These are phyloP conservation scores for Lachancea lanzarotensis DNA, from an alignment of 805 yeast species.

Conservation along the genomic window DNA sequence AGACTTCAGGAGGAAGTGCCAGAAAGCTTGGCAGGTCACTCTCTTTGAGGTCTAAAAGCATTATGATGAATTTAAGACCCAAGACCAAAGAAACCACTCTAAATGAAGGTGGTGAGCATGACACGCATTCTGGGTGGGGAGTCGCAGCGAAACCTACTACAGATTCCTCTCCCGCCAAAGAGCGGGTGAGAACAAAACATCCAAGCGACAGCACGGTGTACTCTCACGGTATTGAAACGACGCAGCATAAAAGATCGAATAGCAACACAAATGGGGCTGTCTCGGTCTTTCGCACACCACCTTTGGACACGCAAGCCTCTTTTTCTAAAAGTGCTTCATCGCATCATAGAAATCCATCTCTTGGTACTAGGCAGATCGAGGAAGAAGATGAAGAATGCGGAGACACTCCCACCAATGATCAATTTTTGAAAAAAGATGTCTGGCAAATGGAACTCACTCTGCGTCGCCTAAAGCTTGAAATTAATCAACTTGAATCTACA, in stretches of 20 bases:
- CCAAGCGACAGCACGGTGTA: conserved; percentile 27
- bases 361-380: conserved; percentile 2
- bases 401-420: conserved; percentile 9
- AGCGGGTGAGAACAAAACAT: conserved; percentile 16
- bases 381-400: conserved; percentile 7
- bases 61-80: conserved; percentile 22
- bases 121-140: conserved; percentile 34
- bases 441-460: conserved; percentile 32
- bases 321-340: not conserved
- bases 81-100: conserved; percentile 10
- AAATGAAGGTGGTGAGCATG: conserved; percentile 9
- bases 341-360: conserved; percentile 2
- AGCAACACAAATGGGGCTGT: conserved; percentile 16
- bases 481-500: conserved; percentile 37
- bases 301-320: conserved; percentile 12
- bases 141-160: conserved; percentile 14
- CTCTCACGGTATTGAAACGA: not conserved
- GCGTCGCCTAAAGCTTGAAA: conserved; percentile 37
- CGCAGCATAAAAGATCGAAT: conserved; percentile 12
- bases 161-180: conserved; percentile 4
- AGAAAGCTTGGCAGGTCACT: conserved; percentile 29
- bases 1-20: conserved; percentile 11
- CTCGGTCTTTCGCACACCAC: conserved; percentile 23
- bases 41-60: conserved; percentile 29
- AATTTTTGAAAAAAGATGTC: conserved; percentile 17